Evolutionary conservation across 2,329 filamentous ascomycete genomes (phyloP).

Genomic region (Venturia effusa): DNA sequence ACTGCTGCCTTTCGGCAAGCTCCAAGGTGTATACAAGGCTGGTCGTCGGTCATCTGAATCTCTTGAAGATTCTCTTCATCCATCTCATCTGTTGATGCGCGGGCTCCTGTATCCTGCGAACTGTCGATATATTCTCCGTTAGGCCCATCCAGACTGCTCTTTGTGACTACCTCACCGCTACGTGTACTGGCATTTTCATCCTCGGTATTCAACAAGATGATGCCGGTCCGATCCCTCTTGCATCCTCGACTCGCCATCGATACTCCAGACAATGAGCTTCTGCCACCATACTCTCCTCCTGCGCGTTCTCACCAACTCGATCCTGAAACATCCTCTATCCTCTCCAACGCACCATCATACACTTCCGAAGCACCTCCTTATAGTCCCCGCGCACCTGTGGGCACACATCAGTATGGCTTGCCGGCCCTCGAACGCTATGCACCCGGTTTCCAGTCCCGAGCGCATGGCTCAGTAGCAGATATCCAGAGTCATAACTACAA

Average conservation of each 20-base stretch:
- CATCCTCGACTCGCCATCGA: slow-evolving; percentile 5
- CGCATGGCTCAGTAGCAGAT: slow-evolving; percentile 15
- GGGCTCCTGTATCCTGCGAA: not conserved
- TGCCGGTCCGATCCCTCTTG: slow-evolving; percentile 7
- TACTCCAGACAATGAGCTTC: slow-evolving; percentile 16
- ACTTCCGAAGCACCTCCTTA: slow-evolving; percentile 56
- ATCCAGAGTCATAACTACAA: slow-evolving; percentile 33
- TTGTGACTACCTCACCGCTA: not conserved
- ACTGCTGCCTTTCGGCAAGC: not conserved
- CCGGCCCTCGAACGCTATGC: slow-evolving; percentile 15
- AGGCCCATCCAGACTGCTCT: not conserved
- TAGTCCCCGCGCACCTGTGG: slow-evolving; percentile 31
- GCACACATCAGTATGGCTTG: slow-evolving; percentile 4
- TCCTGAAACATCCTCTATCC: slow-evolving; percentile 57
- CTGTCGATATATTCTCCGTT: not conserved
- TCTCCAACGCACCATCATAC: slow-evolving; percentile 58
- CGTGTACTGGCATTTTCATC: not conserved
- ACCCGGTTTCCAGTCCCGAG: slow-evolving; percentile 18
- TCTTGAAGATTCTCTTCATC: not conserved
- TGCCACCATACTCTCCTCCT: slow-evolving; percentile 20
- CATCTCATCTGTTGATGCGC: not conserved
- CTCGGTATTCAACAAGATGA: not conserved
- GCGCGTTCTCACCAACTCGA: slow-evolving; percentile 27
- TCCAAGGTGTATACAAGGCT: not conserved
- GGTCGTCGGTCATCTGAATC: not conserved